Conservation (phyloP, 306 rosid genomes). For the Cajanus cajan region DNA sequence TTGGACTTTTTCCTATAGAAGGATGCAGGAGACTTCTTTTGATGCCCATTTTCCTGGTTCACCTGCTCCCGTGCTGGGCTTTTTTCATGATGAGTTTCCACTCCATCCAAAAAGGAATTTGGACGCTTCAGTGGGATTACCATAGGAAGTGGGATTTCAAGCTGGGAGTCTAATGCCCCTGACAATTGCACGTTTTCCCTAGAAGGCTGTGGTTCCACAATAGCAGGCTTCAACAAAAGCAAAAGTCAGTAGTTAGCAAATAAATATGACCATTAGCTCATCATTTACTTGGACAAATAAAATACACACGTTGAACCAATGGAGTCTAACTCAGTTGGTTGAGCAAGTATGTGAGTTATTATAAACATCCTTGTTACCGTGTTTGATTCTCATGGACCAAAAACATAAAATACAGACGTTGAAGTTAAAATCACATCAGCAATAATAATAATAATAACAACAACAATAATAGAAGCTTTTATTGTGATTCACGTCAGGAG, state of each 20-base stretch:
- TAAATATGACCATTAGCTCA: background rate
- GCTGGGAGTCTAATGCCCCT: background rate
- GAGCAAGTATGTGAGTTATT: too few species aligned
- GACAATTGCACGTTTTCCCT: background rate
- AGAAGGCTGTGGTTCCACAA: background rate
- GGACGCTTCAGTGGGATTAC: background rate
- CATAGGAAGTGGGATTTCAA: background rate
- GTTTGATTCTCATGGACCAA: too few species aligned
- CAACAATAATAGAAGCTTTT: background rate
- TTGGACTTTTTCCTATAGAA: slow-evolving; percentile 28
- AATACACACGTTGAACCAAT: background rate
- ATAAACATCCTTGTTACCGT: too few species aligned
- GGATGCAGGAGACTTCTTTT: slow-evolving; percentile 23
- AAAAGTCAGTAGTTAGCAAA: background rate
- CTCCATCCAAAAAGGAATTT: background rate
- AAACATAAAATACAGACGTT: background rate
- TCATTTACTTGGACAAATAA: background rate
- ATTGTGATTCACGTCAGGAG: background rate
- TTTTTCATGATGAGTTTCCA: background rate
- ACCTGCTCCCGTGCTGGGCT: background rate
- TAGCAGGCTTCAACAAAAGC: background rate
- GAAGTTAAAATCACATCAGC: background rate
- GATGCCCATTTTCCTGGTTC: slow-evolving; percentile 1
- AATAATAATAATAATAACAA: too few species aligned
- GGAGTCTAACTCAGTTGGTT: too few species aligned